These are phyloP conservation scores for Rhizopogon sp. DNA, from an alignment of 768 basidiomycete species.

Conservation along the genomic window DNA sequence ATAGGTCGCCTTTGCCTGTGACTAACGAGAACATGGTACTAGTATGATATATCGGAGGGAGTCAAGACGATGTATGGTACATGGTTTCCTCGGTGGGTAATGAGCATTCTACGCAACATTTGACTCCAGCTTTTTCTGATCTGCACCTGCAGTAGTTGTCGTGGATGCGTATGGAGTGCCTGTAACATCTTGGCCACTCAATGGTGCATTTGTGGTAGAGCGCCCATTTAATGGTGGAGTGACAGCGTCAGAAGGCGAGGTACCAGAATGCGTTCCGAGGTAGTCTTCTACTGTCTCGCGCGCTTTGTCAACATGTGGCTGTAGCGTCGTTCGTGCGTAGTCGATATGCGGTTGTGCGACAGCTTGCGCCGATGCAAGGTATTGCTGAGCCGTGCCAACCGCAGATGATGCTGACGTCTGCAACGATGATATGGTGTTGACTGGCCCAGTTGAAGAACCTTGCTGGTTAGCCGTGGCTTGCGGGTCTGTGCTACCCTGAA, in stretches of 20 bases:
- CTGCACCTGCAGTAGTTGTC: not conserved
- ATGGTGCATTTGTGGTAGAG: constrained; percentile 31
- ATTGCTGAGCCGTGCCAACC: constrained; percentile 26
- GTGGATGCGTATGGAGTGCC: constrained; percentile 23
- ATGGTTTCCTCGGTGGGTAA: not conserved
- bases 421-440: constrained; percentile 23
- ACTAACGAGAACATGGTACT: too few relatives aligned
- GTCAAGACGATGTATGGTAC: not conserved
- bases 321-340: constrained; percentile 13
- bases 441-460: constrained; percentile 17
- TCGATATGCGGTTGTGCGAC: constrained; percentile 24
- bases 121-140: constrained; percentile 2
- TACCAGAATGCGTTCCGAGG: constrained; percentile 8
- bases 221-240: constrained; percentile 10
- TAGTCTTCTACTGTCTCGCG: constrained; percentile 13
- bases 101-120: not conserved
- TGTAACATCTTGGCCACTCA: constrained; percentile 32
- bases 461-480: constrained; percentile 2
- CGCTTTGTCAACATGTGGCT: constrained; percentile 28
- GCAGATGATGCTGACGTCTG: constrained; percentile 26
- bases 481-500: constrained; percentile 1
- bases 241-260: constrained; percentile 2
- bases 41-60: too few relatives aligned
- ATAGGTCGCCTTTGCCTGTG: too few relatives aligned
- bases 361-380: constrained; percentile 16